Percentiles rank a stretch among this genome's conserved stretches.
Conservation (phyloP, 805 yeast genomes). For the Metschnikowia peoriensis region DNA sequence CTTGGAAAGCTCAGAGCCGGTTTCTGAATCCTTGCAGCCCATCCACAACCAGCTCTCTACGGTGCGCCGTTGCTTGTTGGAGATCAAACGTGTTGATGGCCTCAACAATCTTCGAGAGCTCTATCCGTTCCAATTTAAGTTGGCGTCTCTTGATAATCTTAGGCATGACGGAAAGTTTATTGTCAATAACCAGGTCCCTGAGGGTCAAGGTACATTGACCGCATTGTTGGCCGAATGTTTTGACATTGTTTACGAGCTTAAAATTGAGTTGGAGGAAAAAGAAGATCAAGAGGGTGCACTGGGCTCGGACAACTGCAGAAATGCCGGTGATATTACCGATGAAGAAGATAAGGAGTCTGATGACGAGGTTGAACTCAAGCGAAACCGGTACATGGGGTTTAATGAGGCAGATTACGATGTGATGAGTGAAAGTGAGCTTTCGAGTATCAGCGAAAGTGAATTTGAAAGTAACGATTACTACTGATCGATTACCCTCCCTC, state of each 20-base stretch:
- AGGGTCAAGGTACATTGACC: constrained; percentile 95
- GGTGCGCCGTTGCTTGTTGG: constrained; percentile 84
- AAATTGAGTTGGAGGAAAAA: constrained; percentile 75
- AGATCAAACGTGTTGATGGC: constrained; percentile 91
- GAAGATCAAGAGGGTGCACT: constrained; percentile 29
- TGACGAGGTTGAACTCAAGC: constrained; percentile 45
- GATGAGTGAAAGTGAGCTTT: constrained; percentile 33
- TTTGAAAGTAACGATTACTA: constrained; percentile 45
- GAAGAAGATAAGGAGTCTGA: constrained; percentile 33
- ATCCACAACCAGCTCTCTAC: constrained; percentile 92
- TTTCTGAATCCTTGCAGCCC: constrained; percentile 89
- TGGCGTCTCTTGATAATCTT: constrained; percentile 83
- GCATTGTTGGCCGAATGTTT: constrained; percentile 92
- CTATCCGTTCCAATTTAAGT: constrained; percentile 93
- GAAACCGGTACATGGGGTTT: constrained; percentile 43
- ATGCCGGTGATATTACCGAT: constrained; percentile 15
- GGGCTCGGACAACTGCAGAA: constrained; percentile 5
- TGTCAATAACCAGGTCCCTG: constrained; percentile 87
- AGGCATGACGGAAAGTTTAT: constrained; percentile 91
- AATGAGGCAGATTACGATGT: constrained; percentile 46
- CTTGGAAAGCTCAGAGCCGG: constrained; percentile 91
- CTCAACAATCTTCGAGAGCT: constrained; percentile 82
- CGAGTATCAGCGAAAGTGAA: constrained; percentile 29
- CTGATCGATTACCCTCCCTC: constrained; percentile 10
- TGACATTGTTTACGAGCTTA: constrained; percentile 87